These are phyloP conservation scores for Mycena leptocephala DNA, from an alignment of 768 basidiomycete genomes.

Conservation along the genomic window DNA sequence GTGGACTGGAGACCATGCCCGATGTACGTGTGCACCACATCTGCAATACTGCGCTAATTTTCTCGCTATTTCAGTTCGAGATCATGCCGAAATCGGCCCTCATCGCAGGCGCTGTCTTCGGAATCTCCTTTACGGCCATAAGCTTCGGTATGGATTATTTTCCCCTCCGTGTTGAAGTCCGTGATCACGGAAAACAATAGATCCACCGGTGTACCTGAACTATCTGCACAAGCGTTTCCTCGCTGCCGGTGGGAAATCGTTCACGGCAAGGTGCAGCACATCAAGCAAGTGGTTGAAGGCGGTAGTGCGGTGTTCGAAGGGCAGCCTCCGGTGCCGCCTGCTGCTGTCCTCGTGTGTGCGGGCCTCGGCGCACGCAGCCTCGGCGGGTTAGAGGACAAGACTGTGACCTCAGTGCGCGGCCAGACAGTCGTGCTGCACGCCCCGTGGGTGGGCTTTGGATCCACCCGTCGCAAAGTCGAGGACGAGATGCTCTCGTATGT, in stretches of 20 bases:
- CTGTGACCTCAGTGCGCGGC: too few species aligned
- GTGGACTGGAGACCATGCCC: constrained; percentile 55
- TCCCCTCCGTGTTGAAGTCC: background rate
- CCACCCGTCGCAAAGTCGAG: constrained; percentile 31
- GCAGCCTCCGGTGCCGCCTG: too few species aligned
- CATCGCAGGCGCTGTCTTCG: constrained; percentile 25
- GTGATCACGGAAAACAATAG: background rate
- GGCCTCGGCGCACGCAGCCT: too few species aligned
- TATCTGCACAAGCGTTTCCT: constrained; percentile 71
- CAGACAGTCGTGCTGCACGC: too few species aligned
- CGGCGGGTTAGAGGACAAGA: too few species aligned
- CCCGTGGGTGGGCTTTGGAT: constrained; percentile 53
- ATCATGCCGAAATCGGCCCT: constrained; percentile 17
- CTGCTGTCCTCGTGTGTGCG: too few species aligned
- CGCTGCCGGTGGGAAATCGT: constrained; percentile 65
- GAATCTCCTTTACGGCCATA: constrained; percentile 20
- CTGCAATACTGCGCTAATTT: background rate
- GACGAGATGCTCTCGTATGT: constrained; percentile 62
- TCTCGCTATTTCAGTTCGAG: constrained; percentile 27
- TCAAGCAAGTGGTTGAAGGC: constrained; percentile 69
- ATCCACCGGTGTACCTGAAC: too few species aligned
- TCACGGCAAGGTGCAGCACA: constrained; percentile 70
- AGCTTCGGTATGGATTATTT: constrained; percentile 17
- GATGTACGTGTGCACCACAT: constrained; percentile 40
- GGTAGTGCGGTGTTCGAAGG: constrained; percentile 46